A percentile compares a stretch with the other conserved stretches of the same genome.
Conservation (phyloP, 495 filamentous ascomycete species). For the Penicillium flavigenum region DNA sequence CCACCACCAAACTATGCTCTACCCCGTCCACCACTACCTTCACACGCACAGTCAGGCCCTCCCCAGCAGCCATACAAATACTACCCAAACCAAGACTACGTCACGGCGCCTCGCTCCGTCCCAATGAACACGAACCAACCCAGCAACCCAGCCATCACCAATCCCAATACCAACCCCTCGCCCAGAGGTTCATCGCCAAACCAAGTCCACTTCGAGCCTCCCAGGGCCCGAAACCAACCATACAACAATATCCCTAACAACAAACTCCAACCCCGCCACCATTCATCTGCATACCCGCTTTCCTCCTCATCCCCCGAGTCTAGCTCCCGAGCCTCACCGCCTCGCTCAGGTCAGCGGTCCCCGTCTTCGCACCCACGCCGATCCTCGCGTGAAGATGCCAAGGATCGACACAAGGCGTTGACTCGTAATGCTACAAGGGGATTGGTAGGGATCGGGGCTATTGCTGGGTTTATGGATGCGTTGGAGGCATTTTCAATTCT, state of each 20-base stretch:
- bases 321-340: constrained; percentile 17
- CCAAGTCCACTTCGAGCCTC: constrained; percentile 16
- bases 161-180: constrained; percentile 16
- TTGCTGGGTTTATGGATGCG: constrained; percentile 48
- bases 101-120: constrained; percentile 18
- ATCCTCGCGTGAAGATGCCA: constrained; percentile 24
- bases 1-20: constrained; percentile 18
- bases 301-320: constrained; percentile 28
- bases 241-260: constrained; percentile 14
- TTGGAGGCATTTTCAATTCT: constrained; percentile 40
- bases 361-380: constrained; percentile 13
- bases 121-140: constrained; percentile 14
- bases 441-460: constrained; percentile 42
- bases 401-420: constrained; percentile 26
- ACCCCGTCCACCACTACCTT: constrained; percentile 8
- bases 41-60: background rate
- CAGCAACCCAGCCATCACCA: constrained; percentile 1
- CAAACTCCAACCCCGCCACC: constrained; percentile 19
- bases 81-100: constrained; percentile 11
- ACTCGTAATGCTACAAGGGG: constrained; percentile 41
- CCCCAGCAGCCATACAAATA: constrained; percentile 15
- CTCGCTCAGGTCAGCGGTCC: constrained; percentile 22
- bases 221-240: constrained; percentile 14
- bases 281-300: constrained; percentile 23
- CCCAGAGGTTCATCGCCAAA: constrained; percentile 20